Evolutionary conservation across 192 early-diverging fungal species (phyloP).

Genomic region (Coemansia sp.): DNA sequence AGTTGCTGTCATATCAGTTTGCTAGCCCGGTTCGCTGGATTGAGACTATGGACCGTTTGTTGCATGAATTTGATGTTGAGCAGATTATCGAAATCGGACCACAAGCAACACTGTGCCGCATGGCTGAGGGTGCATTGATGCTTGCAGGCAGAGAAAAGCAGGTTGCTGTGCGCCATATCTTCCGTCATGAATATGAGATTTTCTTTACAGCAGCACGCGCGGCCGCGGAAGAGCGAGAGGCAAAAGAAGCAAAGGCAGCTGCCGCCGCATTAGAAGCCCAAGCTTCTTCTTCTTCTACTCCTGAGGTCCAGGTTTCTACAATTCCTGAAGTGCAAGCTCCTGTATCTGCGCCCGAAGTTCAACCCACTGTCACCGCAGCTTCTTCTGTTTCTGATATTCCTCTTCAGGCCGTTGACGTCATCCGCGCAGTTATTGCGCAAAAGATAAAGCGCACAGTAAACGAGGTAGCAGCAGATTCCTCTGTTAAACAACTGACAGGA

Average conservation of each 20-base stretch:
- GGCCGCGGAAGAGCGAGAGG: slow-evolving; percentile 19
- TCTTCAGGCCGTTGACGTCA: slow-evolving; percentile 74
- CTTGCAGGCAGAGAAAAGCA: slow-evolving; percentile 42
- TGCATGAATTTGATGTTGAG: slow-evolving; percentile 74
- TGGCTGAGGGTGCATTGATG: slow-evolving; percentile 87
- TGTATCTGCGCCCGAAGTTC: slow-evolving; percentile 11
- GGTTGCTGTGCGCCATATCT: slow-evolving; percentile 22
- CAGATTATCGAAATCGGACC: slow-evolving; percentile 90
- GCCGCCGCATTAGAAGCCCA: neutral
- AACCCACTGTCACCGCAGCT: slow-evolving; percentile 31
- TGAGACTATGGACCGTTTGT: slow-evolving; percentile 87
- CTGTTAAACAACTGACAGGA: slow-evolving; percentile 80
- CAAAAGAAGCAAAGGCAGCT: slow-evolving; percentile 51
- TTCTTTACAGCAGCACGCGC: slow-evolving; percentile 66
- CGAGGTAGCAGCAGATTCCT: slow-evolving; percentile 62
- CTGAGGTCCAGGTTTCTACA: slow-evolving; percentile 35
- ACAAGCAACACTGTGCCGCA: slow-evolving; percentile 83
- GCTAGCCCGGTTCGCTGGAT: slow-evolving; percentile 96
- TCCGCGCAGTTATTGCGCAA: slow-evolving; percentile 82
- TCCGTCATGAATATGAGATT: slow-evolving; percentile 25
- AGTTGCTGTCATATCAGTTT: slow-evolving; percentile 93
- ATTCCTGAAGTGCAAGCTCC: slow-evolving; percentile 47
- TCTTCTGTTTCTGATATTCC: slow-evolving; percentile 69
- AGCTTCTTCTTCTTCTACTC: slow-evolving; percentile 3
- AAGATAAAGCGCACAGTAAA: slow-evolving; percentile 82